These are phyloP conservation scores for Anisodus tanguticus DNA, from an alignment of 257 asterid species.

Conservation along the genomic window DNA sequence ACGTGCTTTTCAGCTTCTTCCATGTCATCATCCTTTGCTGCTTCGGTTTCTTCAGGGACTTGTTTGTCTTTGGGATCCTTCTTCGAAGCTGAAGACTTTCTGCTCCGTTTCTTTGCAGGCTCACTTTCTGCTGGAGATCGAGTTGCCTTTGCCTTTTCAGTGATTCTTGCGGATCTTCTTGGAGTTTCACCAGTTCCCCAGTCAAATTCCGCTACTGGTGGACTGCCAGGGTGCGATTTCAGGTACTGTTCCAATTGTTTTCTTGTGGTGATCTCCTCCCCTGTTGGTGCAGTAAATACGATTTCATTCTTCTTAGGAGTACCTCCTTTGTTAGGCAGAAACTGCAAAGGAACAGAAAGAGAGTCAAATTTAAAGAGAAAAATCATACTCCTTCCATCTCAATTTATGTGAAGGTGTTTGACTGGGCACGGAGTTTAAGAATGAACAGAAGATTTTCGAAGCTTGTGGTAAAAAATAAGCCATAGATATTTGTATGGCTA, in stretches of 20 bases:
- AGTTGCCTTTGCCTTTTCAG: slow-evolving; percentile 45
- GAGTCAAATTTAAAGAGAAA: neutral
- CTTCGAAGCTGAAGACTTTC: slow-evolving; percentile 46
- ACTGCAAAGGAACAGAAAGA: slow-evolving; percentile 37
- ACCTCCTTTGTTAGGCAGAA: slow-evolving; percentile 47
- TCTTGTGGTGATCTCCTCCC: slow-evolving; percentile 53
- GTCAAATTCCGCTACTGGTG: slow-evolving; percentile 49
- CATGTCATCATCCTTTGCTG: slow-evolving; percentile 41
- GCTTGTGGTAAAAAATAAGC: too few species aligned
- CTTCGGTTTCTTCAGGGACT: slow-evolving; percentile 41
- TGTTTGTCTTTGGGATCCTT: slow-evolving; percentile 38
- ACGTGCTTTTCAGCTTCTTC: slow-evolving; percentile 43
- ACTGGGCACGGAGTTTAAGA: too few species aligned
- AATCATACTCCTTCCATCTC: too few species aligned
- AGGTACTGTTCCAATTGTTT: slow-evolving; percentile 56
- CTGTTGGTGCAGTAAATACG: slow-evolving; percentile 58
- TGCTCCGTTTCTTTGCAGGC: slow-evolving; percentile 49
- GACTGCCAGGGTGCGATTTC: slow-evolving; percentile 57
- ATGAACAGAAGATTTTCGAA: too few species aligned
- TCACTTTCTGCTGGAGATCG: slow-evolving; percentile 43
- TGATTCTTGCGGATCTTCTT: slow-evolving; percentile 61
- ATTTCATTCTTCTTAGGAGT: slow-evolving; percentile 52
- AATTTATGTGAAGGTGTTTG: too few species aligned
- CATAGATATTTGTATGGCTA: too few species aligned
- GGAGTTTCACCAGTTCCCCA: slow-evolving; percentile 70